Evolutionary conservation across 129 eudicot genomes (phyloP).

Genomic region (Pseudognaphalium luteoalbum): DNA sequence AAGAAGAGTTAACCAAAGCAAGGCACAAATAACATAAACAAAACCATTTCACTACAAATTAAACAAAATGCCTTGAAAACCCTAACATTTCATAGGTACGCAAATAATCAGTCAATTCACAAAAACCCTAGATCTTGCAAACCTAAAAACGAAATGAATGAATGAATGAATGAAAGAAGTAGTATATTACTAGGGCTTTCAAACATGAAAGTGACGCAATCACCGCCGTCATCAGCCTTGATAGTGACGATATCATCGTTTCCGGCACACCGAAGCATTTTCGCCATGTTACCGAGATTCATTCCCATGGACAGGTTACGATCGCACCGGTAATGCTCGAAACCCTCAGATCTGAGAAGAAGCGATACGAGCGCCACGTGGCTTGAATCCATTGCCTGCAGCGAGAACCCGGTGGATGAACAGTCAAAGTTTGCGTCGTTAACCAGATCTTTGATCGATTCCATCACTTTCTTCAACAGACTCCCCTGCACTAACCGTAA

Average conservation of each 20-base stretch:
- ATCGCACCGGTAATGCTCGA: constrained; percentile 91
- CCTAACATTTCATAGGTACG: neutral
- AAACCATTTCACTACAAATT: too few relatives aligned
- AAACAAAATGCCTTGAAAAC: neutral
- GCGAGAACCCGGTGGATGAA: constrained; percentile 81
- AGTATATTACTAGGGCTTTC: constrained; percentile 70
- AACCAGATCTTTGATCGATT: constrained; percentile 77
- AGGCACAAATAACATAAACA: neutral
- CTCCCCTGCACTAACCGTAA: constrained; percentile 83
- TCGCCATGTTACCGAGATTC: constrained; percentile 77
- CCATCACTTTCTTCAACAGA: constrained; percentile 80
- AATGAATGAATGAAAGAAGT: too few relatives aligned
- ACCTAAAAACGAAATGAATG: neutral
- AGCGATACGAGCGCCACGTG: constrained; percentile 93
- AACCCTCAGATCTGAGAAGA: constrained; percentile 81
- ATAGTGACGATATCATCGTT: constrained; percentile 85
- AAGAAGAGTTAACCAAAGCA: neutral
- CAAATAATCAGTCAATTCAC: neutral
- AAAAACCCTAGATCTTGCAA: neutral
- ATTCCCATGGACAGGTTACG: constrained; percentile 88
- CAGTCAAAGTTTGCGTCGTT: constrained; percentile 91
- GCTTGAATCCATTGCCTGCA: constrained; percentile 95
- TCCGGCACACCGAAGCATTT: constrained; percentile 79
- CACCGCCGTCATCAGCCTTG: constrained; percentile 90
- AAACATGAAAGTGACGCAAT: constrained; percentile 87